Conservation (phyloP, 495 filamentous ascomycete species). For the Thermothielavioides terrestris region DNA sequence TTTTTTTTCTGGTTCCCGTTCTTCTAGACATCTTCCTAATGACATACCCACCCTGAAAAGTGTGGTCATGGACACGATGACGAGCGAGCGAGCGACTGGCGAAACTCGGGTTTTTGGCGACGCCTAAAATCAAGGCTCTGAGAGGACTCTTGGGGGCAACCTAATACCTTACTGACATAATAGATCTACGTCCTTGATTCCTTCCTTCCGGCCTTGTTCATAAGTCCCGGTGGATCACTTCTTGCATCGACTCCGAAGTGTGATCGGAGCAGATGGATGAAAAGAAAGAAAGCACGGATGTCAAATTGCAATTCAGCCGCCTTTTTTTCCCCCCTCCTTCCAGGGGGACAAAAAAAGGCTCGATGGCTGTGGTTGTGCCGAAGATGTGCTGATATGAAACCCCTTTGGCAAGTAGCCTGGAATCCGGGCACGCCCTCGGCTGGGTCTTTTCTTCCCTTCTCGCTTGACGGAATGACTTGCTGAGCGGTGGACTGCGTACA, state of each 20-base stretch:
- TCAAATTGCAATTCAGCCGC: conserved; percentile 90
- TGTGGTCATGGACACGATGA: conserved; percentile 8
- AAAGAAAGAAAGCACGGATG: conserved; percentile 72
- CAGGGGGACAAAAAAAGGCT: background rate
- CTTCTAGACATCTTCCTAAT: conserved; percentile 11
- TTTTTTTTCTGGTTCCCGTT: conserved; percentile 3
- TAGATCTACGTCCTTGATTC: background rate
- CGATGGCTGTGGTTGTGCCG: conserved; percentile 91
- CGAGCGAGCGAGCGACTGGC: conserved; percentile 4
- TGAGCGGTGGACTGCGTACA: conserved; percentile 27
- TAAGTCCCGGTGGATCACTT: background rate
- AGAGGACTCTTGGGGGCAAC: background rate
- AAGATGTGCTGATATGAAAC: conserved; percentile 56
- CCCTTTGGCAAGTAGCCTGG: conserved; percentile 29
- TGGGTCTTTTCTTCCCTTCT: conserved; percentile 7
- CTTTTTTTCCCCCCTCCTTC: too few relatives aligned
- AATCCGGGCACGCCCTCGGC: conserved; percentile 29
- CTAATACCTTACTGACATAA: conserved; percentile 4
- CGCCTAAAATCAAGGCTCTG: too few relatives aligned
- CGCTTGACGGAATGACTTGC: conserved; percentile 11
- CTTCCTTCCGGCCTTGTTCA: background rate
- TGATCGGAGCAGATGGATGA: background rate
- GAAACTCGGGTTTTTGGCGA: too few relatives aligned
- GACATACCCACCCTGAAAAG: conserved; percentile 3
- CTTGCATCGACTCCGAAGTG: background rate